Conservation (phyloP, 768 basidiomycete species). For the Naganishia onofrii region DNA sequence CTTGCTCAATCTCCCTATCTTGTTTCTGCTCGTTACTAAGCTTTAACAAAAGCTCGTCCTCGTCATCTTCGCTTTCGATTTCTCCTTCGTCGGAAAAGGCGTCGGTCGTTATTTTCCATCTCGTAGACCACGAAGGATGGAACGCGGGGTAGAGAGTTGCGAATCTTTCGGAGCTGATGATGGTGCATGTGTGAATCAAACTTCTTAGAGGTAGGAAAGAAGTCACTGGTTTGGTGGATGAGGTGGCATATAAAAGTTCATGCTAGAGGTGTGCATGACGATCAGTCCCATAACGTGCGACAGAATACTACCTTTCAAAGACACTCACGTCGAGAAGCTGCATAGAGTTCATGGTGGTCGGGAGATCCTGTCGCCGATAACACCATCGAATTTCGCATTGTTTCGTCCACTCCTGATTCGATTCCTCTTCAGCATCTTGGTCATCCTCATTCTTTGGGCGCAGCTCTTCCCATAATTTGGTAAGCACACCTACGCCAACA, state of each 20-base stretch:
- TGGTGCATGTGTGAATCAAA: conserved; percentile 41
- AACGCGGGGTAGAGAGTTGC: conserved; percentile 38
- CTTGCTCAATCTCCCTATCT: conserved; percentile 22
- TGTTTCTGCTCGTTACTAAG: conserved; percentile 31
- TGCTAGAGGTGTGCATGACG: conserved; percentile 35
- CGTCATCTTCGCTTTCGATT: conserved; percentile 32
- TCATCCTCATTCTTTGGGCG: conserved; percentile 28
- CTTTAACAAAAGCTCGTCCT: conserved; percentile 34
- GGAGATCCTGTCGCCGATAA: conserved; percentile 47
- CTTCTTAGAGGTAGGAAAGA: conserved; percentile 41
- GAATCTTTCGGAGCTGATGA: conserved; percentile 33
- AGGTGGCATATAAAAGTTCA: conserved; percentile 48
- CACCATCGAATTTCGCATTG: conserved; percentile 46
- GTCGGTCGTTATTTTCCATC: conserved; percentile 27
- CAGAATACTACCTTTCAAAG: too few species aligned
- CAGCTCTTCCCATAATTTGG: conserved; percentile 45
- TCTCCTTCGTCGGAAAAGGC: conserved; percentile 33
- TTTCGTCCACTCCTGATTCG: conserved; percentile 32
- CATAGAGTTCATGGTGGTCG: conserved; percentile 47
- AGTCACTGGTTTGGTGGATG: conserved; percentile 40
- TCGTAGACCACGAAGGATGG: conserved; percentile 40
- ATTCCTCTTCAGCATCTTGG: conserved; percentile 27
- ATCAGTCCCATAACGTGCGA: not conserved
- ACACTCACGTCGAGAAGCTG: conserved; percentile 46
- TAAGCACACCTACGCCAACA: conserved; percentile 47